These are phyloP conservation scores for Penstemon newberryi DNA, from an alignment of 257 asterid genomes.

Conservation along the genomic window DNA sequence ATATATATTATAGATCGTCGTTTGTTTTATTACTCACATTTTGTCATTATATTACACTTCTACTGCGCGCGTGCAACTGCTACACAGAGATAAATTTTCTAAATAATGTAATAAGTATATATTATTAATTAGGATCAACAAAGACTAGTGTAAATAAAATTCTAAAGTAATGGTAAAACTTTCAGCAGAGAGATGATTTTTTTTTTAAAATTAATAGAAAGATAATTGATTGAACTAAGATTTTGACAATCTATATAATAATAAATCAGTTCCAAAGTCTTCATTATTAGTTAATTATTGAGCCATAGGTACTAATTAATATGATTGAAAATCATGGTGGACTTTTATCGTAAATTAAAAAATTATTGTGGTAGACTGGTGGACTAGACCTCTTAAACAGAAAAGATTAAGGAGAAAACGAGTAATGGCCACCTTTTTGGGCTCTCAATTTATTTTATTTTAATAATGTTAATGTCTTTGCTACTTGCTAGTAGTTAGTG, in stretches of 20 bases:
- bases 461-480: no score
- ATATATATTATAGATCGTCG: no score
- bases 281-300: neutral
- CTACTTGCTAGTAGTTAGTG: no score
- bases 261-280: neutral
- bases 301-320: neutral
- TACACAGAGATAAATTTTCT: no score
- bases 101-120: no score
- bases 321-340: neutral
- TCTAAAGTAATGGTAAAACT: neutral
- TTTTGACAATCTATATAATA: neutral
- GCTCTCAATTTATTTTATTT: neutral
- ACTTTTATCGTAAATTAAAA: neutral
- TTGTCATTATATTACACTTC: no score
- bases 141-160: no score
- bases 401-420: neutral
- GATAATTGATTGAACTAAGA: neutral
- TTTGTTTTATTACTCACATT: no score
- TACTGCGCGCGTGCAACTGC: no score
- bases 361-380: neutral
- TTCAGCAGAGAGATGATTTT: no score
- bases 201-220: no score
- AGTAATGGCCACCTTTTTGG: slow-evolving; percentile 17
- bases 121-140: no score
- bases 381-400: neutral